These are phyloP conservation scores for Phaeotremella fagi DNA, from an alignment of 768 basidiomycete species.

Conservation along the genomic window DNA sequence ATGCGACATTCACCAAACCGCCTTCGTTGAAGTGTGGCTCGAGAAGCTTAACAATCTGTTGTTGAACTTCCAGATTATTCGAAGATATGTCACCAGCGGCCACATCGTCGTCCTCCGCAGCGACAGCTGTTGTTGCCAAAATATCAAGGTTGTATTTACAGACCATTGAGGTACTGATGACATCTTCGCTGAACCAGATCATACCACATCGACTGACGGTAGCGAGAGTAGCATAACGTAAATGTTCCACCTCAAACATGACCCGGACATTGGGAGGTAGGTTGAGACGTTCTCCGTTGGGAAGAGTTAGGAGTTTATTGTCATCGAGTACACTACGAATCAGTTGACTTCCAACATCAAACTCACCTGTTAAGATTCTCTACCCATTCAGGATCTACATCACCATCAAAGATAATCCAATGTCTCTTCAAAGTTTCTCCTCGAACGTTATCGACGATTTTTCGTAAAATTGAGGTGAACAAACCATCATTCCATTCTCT, in stretches of 20 bases:
- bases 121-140: conserved; percentile 68
- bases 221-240: conserved; percentile 92
- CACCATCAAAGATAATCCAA: conserved; percentile 99
- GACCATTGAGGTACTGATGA: conserved; percentile 85
- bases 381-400: conserved; percentile 99
- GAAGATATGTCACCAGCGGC: conserved; percentile 58
- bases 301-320: conserved; percentile 93
- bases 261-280: conserved; percentile 94
- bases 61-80: conserved; percentile 16
- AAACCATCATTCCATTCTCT: conserved; percentile 99
- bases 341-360: not conserved
- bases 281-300: conserved; percentile 96
- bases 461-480: conserved; percentile 94
- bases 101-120: conserved; percentile 72
- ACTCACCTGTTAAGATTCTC: conserved; percentile 94
- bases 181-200: conserved; percentile 99
- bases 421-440: conserved; percentile 94
- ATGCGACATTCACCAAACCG: conserved; percentile 73
- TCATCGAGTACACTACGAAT: conserved; percentile 84
- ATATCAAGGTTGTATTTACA: conserved; percentile 81
- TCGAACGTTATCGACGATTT: conserved; percentile 97
- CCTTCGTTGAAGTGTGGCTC: conserved; percentile 76
- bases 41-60: conserved; percentile 59
- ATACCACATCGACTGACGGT: conserved; percentile 99
- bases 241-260: conserved; percentile 98